Evolutionary conservation across 2,329 filamentous ascomycete genomes (phyloP).

Genomic region (Drechslerella stenobrocha): DNA sequence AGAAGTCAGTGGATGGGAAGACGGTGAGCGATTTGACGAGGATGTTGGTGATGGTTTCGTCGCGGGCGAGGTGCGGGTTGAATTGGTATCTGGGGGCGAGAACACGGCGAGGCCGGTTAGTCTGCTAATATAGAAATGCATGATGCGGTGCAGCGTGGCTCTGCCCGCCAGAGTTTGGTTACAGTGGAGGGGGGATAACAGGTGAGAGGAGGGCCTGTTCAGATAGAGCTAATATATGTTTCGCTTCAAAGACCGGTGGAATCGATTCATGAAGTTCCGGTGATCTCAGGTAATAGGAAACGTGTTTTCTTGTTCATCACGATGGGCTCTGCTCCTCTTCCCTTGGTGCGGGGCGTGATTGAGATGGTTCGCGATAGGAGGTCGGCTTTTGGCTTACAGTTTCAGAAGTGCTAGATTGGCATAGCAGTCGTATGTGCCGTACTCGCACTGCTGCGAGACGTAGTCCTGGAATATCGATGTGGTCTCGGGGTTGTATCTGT

Average conservation of each 20-base stretch:
- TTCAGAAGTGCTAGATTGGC: slow-evolving; percentile 95
- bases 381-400: slow-evolving; percentile 74
- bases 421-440: slow-evolving; percentile 91
- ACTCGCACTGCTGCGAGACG: slow-evolving; percentile 90
- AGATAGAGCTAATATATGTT: slow-evolving; percentile 71
- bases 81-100: slow-evolving; percentile 85
- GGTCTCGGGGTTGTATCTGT: slow-evolving; percentile 98
- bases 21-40: slow-evolving; percentile 97
- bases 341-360: background rate
- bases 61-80: slow-evolving; percentile 95
- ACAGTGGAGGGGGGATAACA: no score
- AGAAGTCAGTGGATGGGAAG: slow-evolving; percentile 95
- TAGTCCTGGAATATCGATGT: slow-evolving; percentile 92
- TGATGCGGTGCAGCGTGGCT: no score
- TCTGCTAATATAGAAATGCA: no score
- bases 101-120: slow-evolving; percentile 21
- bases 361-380: slow-evolving; percentile 19
- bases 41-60: slow-evolving; percentile 97
- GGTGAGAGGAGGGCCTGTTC: slow-evolving; percentile 57
- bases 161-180: no score
- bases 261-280: slow-evolving; percentile 69
- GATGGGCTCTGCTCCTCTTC: slow-evolving; percentile 39
- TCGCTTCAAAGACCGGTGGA: slow-evolving; percentile 48
- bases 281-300: slow-evolving; percentile 96
- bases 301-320: slow-evolving; percentile 83